Evolutionary conservation across 2,329 filamentous ascomycete species (phyloP), one percentile per base, ranked within the genome.

Genomic region (Fusarium luffae): DNA sequence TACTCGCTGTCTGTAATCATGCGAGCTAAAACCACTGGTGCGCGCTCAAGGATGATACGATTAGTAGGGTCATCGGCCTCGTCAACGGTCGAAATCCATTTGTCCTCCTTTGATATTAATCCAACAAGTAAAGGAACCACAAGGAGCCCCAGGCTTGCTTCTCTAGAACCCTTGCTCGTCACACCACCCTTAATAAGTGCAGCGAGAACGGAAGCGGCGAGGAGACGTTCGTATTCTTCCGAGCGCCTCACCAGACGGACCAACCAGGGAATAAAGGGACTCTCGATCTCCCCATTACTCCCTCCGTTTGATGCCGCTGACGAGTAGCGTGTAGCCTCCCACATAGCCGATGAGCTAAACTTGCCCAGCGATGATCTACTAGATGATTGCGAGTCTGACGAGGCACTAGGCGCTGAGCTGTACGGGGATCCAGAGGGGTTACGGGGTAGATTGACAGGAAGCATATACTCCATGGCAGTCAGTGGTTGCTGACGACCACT

Each of bases 1-100:
- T 88, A 86, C 64, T 92, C 89, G 77, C 90, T 93, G 74, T 96
- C 93, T 27, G 89, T 89, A 19, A 97, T 89, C 41, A 98, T 84
- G 47, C 90, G 89, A 18, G 93, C 93, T 57, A 98, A 84, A 13
- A 97, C 87, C 2, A 88, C 86, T 10, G 94, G 93, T 3, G 92
- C 89, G 66, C 88, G 88, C 77, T 95, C 92, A 58, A 89, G 84
- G 14, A 93, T 84, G 11, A 68, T 72, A 19, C 75, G 74, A 49
- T 77, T 76, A 16, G 58, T 67, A 42, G 78, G 74, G 54, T 82
- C 79, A 37, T 84, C 78, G 40, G 79, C 76, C 19, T 77, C 74
- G 46, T 79, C 77, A 34, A 73, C 74, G 27, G 82, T 80, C 14
- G 79, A 73, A 18, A 78, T 77, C 47, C 89, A 86, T 66, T 87